Evolutionary conservation across 805 yeast species (phyloP).

Genomic region (Candida chauliodis): DNA sequence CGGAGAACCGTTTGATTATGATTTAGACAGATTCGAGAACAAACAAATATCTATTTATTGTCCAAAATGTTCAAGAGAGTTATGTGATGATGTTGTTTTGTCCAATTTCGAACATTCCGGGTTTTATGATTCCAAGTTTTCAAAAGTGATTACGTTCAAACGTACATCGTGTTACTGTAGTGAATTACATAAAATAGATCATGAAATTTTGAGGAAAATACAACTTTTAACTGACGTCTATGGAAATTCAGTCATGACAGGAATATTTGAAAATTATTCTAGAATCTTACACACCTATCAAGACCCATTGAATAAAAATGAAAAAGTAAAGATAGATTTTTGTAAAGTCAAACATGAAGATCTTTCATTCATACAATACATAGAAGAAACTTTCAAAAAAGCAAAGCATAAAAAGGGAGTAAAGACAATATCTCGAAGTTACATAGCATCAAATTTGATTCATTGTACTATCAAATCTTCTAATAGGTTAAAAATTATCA

Average conservation of each 20-base stretch:
- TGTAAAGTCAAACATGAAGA: neutral
- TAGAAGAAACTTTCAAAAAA: slow-evolving; percentile 1
- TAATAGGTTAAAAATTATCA: neutral
- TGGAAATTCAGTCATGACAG: neutral
- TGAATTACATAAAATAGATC: neutral
- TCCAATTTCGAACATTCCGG: neutral
- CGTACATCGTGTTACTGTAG: neutral
- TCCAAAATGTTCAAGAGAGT: slow-evolving; percentile 1
- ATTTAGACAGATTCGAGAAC: neutral
- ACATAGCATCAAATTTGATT: neutral
- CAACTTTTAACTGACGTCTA: neutral
- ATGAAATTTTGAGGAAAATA: neutral
- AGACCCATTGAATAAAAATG: neutral
- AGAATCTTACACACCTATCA: neutral
- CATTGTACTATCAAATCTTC: neutral
- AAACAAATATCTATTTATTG: neutral
- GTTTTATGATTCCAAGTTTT: neutral
- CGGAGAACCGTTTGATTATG: neutral
- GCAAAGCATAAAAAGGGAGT: neutral
- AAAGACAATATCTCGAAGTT: neutral
- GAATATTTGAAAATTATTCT: slow-evolving; percentile 1
- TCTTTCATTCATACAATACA: neutral
- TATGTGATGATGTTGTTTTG: neutral
- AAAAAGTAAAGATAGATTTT: neutral
- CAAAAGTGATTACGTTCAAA: neutral